Base-by-base conservation (phyloP, 768 basidiomycete species). In the Suillus occidentalis region DNA sequence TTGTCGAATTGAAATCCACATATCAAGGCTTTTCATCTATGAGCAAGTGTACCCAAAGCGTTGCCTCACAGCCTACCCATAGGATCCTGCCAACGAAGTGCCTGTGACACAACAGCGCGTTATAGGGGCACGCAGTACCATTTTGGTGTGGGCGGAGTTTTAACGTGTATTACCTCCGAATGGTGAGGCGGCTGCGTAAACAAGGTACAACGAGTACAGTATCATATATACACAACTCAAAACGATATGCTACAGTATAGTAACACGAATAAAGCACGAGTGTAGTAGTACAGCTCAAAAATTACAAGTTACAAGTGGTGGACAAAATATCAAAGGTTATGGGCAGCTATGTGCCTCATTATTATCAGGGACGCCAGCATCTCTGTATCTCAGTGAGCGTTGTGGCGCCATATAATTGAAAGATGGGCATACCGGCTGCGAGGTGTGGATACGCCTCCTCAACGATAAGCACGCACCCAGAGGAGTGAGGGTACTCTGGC, bases 401-500 rank as follows among this genome's bases (percentile, higher is more conserved):
- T 63, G 67, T 68, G 64, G 37, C 61, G 53, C 20, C 34, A 20
- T 1, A 31, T 62, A 45, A 18, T 56, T 39, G 37, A 60, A 62
- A 28, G 34, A 53, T 28, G 53, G 28, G 75, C 82, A 67, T 69
- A 87, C 89, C 89, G 63, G 79, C 79, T 39, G 84, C 84, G 49
- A 89, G 77, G 60, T 85, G 78, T 3, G 79, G 81, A 61, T 83
- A 89, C 7, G 79, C 77, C 68, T 90, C 89, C 49, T 88, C 87
- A 22, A 91, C 80, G 36, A 84, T 87, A 56, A 91, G 75, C 77
- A 84, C 83, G 65, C 85, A 86, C 2, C 88, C 88, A 3, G 87
- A 88, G 0, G 87, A 87, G 53, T 76, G 71, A 1, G 49, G 55
- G 66, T 88, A 88, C 20, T 78, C 78, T 4, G 87, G 84, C 69